phyloP scores from a whole-genome alignment of 2,329 filamentous ascomycete genomes.

The Epichloe uncinata region DNA sequence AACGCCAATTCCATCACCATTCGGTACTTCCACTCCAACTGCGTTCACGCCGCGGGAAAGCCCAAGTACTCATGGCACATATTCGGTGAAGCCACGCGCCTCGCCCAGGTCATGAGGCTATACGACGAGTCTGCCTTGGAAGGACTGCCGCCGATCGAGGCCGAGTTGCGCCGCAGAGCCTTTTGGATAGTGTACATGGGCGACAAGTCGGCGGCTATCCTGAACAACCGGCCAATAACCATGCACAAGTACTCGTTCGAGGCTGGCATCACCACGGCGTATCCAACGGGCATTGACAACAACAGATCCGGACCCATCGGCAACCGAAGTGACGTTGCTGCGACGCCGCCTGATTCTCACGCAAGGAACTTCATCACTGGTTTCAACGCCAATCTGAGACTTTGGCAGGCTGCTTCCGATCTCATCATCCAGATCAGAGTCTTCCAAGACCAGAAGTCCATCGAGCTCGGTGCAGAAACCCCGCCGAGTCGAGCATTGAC shows the following conservation, averaged over 20 bases:
- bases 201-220: conserved; percentile 25
- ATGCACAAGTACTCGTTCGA: conserved; percentile 30
- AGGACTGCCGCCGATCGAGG: conserved; percentile 23
- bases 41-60: conserved; percentile 28
- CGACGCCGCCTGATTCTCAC: conserved; percentile 7
- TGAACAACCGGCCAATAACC: conserved; percentile 29
- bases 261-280: conserved; percentile 23
- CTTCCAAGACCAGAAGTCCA: conserved; percentile 14
- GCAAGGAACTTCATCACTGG: conserved; percentile 21
- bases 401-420: conserved; percentile 28
- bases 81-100: conserved; percentile 28
- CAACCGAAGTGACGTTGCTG: conserved; percentile 6
- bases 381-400: conserved; percentile 27
- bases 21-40: conserved; percentile 32
- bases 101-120: conserved; percentile 29
- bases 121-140: conserved; percentile 25
- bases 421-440: conserved; percentile 23
- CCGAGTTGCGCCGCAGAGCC: conserved; percentile 21
- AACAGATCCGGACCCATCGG: conserved; percentile 9
- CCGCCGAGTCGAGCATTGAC: conserved; percentile 5
- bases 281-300: conserved; percentile 19
- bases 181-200: conserved; percentile 29
- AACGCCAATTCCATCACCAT: conserved; percentile 29
- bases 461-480: conserved; percentile 1
- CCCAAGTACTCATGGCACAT: conserved; percentile 31